phyloP scores from a whole-genome alignment of 2,329 filamentous ascomycete genomes.

The Aspergillus floridensis region DNA sequence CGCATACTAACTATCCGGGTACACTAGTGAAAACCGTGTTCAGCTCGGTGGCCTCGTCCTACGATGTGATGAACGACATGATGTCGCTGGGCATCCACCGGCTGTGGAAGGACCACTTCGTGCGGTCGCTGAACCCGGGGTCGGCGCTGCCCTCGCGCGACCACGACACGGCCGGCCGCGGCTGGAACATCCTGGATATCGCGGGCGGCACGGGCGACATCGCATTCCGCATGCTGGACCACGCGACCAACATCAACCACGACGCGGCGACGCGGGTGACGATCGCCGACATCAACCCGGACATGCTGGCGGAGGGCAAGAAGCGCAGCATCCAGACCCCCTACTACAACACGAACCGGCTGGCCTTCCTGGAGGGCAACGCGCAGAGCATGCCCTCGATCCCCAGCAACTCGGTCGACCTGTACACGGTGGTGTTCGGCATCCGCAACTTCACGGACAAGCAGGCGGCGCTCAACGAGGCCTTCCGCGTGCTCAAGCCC shows the following conservation, averaged over 20 bases:
- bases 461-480: conserved; percentile 75
- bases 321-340: conserved; percentile 68
- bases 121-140: conserved; percentile 84
- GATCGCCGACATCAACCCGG: conserved; percentile 91
- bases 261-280: conserved; percentile 81
- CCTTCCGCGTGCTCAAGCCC: conserved; percentile 83
- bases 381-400: conserved; percentile 71
- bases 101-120: conserved; percentile 96
- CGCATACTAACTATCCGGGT: background rate
- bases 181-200: conserved; percentile 84
- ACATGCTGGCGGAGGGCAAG: conserved; percentile 86
- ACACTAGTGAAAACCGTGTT: conserved; percentile 77
- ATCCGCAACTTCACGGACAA: conserved; percentile 98
- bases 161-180: conserved; percentile 36
- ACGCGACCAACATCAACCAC: conserved; percentile 74
- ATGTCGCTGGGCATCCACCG: conserved; percentile 98
- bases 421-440: conserved; percentile 97
- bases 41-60: conserved; percentile 88
- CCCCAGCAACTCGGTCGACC: conserved; percentile 70
- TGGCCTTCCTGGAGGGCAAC: conserved; percentile 84
- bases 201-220: conserved; percentile 97
- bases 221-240: conserved; percentile 91
- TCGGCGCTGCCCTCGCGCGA: conserved; percentile 43
- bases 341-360: conserved; percentile 54
- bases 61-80: conserved; percentile 98